phyloP scores from a whole-genome alignment of 2,329 filamentous ascomycete genomes.

The Monosporascus sp. region DNA sequence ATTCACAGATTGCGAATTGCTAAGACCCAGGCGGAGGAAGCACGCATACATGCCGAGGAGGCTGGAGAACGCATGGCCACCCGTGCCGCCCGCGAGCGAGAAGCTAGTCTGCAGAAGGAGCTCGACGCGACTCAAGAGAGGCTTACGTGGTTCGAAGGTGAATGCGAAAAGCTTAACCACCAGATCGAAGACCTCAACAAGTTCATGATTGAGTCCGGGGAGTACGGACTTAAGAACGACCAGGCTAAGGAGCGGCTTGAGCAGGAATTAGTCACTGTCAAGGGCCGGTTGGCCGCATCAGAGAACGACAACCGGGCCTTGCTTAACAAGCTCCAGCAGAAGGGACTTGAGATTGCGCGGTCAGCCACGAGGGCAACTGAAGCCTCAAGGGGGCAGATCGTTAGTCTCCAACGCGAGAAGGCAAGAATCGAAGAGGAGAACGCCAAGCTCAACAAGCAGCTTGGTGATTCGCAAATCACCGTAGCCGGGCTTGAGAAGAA shows the following conservation, averaged over 20 bases:
- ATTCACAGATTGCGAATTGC: slow-evolving; percentile 76
- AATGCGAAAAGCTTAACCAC: slow-evolving; percentile 68
- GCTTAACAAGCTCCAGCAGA: slow-evolving; percentile 96
- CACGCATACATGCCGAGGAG: slow-evolving; percentile 75
- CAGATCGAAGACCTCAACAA: slow-evolving; percentile 84
- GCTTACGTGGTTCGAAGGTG: slow-evolving; percentile 72
- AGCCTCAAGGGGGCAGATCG: slow-evolving; percentile 70
- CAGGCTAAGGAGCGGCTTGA: slow-evolving; percentile 92
- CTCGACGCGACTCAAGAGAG: slow-evolving; percentile 73
- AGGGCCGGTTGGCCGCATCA: slow-evolving; percentile 81
- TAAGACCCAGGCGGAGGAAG: slow-evolving; percentile 80
- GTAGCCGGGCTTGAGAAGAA: slow-evolving; percentile 87
- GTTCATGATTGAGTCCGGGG: slow-evolving; percentile 81
- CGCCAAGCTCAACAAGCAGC: slow-evolving; percentile 71
- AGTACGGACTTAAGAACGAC: slow-evolving; percentile 84
- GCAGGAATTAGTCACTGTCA: slow-evolving; percentile 83
- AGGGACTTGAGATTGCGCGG: slow-evolving; percentile 90
- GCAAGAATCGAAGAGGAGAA: slow-evolving; percentile 76
- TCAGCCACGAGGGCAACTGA: slow-evolving; percentile 83
- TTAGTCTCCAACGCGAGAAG: slow-evolving; percentile 78
- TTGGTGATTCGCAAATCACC: slow-evolving; percentile 78
- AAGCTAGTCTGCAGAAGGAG: slow-evolving; percentile 71
- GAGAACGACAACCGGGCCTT: slow-evolving; percentile 94
- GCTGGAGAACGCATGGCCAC: slow-evolving; percentile 76
- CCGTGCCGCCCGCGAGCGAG: slow-evolving; percentile 72